Base-by-base conservation (phyloP, 2,329 filamentous ascomycete genomes). In the Paramyrothecium sp. region DNA sequence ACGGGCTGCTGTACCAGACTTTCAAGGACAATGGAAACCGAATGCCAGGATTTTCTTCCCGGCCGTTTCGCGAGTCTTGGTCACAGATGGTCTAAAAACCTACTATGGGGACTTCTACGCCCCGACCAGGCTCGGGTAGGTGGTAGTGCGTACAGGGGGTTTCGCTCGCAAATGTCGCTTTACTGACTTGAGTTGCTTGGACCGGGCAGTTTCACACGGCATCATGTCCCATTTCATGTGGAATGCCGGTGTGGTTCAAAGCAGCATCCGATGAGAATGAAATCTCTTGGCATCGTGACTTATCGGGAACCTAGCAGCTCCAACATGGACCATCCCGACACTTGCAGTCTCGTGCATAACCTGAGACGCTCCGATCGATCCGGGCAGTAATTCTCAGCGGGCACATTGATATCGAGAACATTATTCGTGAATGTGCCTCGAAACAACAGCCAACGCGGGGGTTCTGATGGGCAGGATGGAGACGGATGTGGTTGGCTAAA, bases 1-100 rank as follows among this genome's bases (percentile, higher is more conserved):
- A 53, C 55, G 48, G 50, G 50, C 20, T 53, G 30, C 23, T 23
- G 51, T 33, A 46, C 55, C 33, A 16, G 33, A 38, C 33, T 38
- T 38, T 16, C 33, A 38, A 16, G 33, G 33, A 38, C 33, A 10
- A 38, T 38, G 33, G 33, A 16, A 38, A n/a, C n/a, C n/a, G 33
- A 38, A 16, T 16, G 10, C 16, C 33, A 10, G 33, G 33, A 38
- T 16, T 38, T 8, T 38, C 33, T 38, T 38, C 10, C 10, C 33
- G 33, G 8, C 10, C 33, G 33, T 8, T 16, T 8, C 33, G 16
- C 10, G 16, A 16, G 16, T 38, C 33, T 8, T 8, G 33, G 33
- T 38, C 16, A 8, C 33, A 38, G 33, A n/a, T n/a, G n/a, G n/a
- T n/a, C 33, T 16, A 38, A 38, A 16, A 38, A 16, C 33, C 33